phyloP scores from a whole-genome alignment of 2,329 filamentous ascomycete species.

The Boeremia exigua region DNA sequence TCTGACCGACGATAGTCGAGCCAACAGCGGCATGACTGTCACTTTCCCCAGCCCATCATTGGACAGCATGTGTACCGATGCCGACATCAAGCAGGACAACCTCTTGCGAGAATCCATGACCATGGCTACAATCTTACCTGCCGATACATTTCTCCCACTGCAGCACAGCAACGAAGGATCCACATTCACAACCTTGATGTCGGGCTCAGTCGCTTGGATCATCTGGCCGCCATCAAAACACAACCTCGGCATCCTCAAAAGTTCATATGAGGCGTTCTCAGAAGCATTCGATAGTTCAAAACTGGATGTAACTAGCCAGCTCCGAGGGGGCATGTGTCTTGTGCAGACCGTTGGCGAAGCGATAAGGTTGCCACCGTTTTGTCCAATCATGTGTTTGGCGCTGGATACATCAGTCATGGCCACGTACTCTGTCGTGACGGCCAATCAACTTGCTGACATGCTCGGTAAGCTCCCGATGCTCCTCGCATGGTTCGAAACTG shows the following conservation, averaged over 20 bases:
- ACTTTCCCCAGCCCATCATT: slow-evolving; percentile 20
- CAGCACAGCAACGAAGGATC: slow-evolving; percentile 28
- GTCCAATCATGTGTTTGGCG: slow-evolving; percentile 18
- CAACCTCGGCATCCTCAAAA: slow-evolving; percentile 21
- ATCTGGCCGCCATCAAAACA: slow-evolving; percentile 31
- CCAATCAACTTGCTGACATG: slow-evolving; percentile 13
- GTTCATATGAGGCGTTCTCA: slow-evolving; percentile 14
- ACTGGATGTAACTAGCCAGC: background rate
- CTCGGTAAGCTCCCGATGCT: slow-evolving; percentile 19
- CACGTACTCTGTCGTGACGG: slow-evolving; percentile 12
- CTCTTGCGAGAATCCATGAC: slow-evolving; percentile 9
- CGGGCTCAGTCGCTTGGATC: slow-evolving; percentile 26
- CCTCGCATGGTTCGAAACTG: slow-evolving; percentile 24
- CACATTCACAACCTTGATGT: slow-evolving; percentile 22
- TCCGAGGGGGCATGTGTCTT: slow-evolving; percentile 25
- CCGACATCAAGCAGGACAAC: background rate
- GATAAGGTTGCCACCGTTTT: slow-evolving; percentile 26
- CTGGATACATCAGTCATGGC: slow-evolving; percentile 17
- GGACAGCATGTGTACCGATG: slow-evolving; percentile 8
- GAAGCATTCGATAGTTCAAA: background rate
- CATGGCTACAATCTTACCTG: slow-evolving; percentile 13
- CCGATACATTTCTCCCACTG: slow-evolving; percentile 11
- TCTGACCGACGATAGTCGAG: background rate
- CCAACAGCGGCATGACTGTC: background rate
- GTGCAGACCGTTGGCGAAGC: slow-evolving; percentile 21